Percentiles rank a stretch among this genome's conserved stretches.
Conservation (phyloP, 2,329 filamentous ascomycete genomes). For the Alternaria gansuensis region DNA sequence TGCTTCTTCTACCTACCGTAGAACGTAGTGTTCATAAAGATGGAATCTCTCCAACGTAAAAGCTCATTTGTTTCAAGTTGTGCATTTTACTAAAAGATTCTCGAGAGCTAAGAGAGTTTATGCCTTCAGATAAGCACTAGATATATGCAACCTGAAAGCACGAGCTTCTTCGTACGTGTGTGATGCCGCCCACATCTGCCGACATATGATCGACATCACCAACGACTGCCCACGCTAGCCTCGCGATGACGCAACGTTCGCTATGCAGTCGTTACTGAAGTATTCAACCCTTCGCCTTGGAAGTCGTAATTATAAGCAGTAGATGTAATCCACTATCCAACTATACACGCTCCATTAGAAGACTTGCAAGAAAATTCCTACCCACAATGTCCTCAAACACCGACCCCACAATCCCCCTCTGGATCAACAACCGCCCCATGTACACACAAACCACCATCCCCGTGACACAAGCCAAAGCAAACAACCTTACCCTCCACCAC, state of each 20-base stretch:
- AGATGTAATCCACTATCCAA: no score
- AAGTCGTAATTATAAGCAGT: background rate
- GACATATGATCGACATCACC: slow-evolving; percentile 11
- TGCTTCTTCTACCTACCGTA: no score
- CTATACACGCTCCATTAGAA: background rate
- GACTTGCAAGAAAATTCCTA: no score
- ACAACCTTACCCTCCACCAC: slow-evolving; percentile 56
- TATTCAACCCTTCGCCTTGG: background rate
- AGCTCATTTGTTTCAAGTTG: no score
- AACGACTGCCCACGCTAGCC: background rate
- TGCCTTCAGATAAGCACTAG: no score
- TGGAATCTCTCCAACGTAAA: no score
- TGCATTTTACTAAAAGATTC: no score
- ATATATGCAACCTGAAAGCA: no score
- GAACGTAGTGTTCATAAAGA: no score
- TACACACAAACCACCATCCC: slow-evolving; percentile 55
- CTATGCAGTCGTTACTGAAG: background rate
- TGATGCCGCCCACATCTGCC: slow-evolving; percentile 11
- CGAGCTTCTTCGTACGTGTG: background rate
- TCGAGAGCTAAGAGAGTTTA: no score
- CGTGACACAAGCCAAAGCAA: slow-evolving; percentile 65
- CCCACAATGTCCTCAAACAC: slow-evolving; percentile 1
- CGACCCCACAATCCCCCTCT: slow-evolving; percentile 49
- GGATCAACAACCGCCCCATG: slow-evolving; percentile 57
- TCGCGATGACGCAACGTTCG: slow-evolving; percentile 8